Base-by-base conservation (phyloP, 495 filamentous ascomycete genomes). In the Platismatia glauca region DNA sequence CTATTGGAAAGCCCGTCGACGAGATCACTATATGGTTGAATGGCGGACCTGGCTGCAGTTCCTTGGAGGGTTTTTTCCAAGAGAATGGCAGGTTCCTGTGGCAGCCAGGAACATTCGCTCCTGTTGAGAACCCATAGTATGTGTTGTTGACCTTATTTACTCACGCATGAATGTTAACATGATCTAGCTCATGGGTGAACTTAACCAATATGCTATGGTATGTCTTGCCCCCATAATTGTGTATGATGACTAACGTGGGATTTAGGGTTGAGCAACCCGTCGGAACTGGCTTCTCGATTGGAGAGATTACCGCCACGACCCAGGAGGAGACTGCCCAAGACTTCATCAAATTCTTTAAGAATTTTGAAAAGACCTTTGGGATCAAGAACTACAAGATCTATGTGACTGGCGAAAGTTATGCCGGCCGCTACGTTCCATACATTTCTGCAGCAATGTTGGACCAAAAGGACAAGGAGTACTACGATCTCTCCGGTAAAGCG, bases 1-100 rank as follows among this genome's bases (percentile, higher is more conserved):
- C 70, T 1, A 70, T 80, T 35, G 78, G 76, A 18, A 69, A 71
- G 12, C 78, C 76, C 16, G 74, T 79, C 6, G 84, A 90, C 58
- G 87, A 90, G 66, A 80, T 91, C 55, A 76, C 83, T 20, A 87
- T 90, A 66, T 90, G 86, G 82, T 70, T 89, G n/a, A 89, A 89
- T 67, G 87, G 87, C 24, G 87, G 86, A n/a, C 82, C 82, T 11
- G 84, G 85, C 20, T 88, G 85, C 70, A 85, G 82, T 62, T 88
- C 84, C 2, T 78, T 87, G 53, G 83, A 84, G 53, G 82, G 83
- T 22, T 81, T 89, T 41, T 73, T 89, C 22, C 84, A 88, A 66
- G 84, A 86, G 63, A 89, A 83, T 67, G 86, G 85, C 2, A 76
- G 79, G 2, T 84, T 89, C 64, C 37, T 80, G 15, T 89, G 85